phyloP scores from a whole-genome alignment of 2,329 filamentous ascomycete species.

The Fusarium praegraminearum region DNA sequence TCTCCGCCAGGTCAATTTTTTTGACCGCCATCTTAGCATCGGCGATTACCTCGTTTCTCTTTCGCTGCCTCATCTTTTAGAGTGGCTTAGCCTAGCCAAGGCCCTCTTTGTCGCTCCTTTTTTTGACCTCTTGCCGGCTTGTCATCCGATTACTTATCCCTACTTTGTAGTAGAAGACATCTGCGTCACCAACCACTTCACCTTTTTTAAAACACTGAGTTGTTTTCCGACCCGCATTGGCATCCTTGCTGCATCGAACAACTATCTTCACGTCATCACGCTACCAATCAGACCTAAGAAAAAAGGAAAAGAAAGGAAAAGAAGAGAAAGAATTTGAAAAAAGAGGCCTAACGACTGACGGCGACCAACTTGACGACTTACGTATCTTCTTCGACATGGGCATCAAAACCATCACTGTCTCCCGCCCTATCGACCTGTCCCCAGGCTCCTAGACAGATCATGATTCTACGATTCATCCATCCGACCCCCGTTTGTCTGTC shows the following conservation, averaged over 20 bases:
- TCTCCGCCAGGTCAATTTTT: conserved; percentile 13
- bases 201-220: conserved; percentile 4
- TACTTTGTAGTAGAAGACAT: conserved; percentile 9
- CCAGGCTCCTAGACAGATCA: conserved; percentile 48
- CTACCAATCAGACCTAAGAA: conserved; percentile 9
- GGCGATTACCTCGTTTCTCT: conserved; percentile 31
- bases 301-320: conserved; percentile 1
- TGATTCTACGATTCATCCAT: conserved; percentile 42
- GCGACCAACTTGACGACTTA: conserved; percentile 31
- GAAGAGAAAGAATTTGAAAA: not conserved
- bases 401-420: conserved; percentile 43
- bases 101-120: conserved; percentile 31
- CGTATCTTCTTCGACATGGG: conserved; percentile 48
- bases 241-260: conserved; percentile 20
- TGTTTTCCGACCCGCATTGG: conserved; percentile 13
- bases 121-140: conserved; percentile 7
- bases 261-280: conserved; percentile 20
- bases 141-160: conserved; percentile 19
- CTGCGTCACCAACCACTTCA: conserved; percentile 23
- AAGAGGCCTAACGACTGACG: conserved; percentile 14
- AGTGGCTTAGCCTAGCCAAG: conserved; percentile 24
- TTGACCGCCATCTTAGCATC: conserved; percentile 32
- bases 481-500: conserved; percentile 35
- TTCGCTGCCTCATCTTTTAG: conserved; percentile 11
- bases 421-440: conserved; percentile 43